These are phyloP conservation scores for Russula earlei DNA, from an alignment of 768 basidiomycete genomes.

Conservation along the genomic window DNA sequence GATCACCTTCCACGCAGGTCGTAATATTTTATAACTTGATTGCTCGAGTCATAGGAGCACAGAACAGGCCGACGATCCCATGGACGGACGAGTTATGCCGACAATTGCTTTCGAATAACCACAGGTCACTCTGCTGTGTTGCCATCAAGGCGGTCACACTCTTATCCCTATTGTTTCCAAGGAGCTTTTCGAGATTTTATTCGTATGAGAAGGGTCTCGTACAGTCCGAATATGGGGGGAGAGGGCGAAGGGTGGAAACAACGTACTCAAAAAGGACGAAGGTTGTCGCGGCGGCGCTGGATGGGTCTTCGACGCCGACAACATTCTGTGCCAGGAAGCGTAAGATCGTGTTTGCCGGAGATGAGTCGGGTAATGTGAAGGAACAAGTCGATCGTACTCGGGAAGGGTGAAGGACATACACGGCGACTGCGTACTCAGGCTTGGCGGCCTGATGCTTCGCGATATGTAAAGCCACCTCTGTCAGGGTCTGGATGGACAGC, in stretches of 20 bases:
- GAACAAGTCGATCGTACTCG: too few species aligned
- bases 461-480: constrained; percentile 36
- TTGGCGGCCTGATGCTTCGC: too few species aligned
- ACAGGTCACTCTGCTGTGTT: constrained; percentile 25
- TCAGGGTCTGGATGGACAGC: constrained; percentile 35
- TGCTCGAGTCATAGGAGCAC: too few species aligned
- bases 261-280: constrained; percentile 26
- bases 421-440: constrained; percentile 69
- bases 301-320: not conserved
- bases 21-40: too few species aligned
- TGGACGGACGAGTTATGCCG: too few species aligned
- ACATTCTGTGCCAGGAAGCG: constrained; percentile 31
- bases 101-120: constrained; percentile 23
- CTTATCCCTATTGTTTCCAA: constrained; percentile 25
- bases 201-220: not conserved
- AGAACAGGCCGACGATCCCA: too few species aligned
- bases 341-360: constrained; percentile 39
- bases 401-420: constrained; percentile 19
- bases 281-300: constrained; percentile 25
- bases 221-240: not conserved
- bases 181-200: constrained; percentile 21
- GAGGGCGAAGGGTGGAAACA: too few species aligned
- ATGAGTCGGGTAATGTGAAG: too few species aligned
- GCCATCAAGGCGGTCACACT: constrained; percentile 30
- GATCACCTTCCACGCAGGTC: too few species aligned